A percentile compares a stretch with the other conserved stretches of the same genome.
phyloP scores from a whole-genome alignment of 257 asterid genomes.

The Echites panduratus region DNA sequence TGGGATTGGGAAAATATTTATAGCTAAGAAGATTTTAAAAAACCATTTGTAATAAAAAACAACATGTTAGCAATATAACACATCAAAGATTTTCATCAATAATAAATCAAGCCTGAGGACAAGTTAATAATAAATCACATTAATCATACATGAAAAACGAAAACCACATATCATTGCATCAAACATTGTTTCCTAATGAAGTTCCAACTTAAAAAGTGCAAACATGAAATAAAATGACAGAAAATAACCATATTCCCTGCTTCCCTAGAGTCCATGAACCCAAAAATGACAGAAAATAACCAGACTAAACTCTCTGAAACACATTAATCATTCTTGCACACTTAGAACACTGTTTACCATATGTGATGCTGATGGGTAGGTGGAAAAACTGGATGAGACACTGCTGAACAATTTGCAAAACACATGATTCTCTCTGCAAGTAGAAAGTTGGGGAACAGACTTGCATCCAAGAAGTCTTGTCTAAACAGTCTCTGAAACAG shows the following conservation, averaged over 20 bases:
- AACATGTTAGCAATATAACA: too few relatives aligned
- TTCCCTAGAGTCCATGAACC: constrained; percentile 55
- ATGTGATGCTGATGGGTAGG: constrained; percentile 99
- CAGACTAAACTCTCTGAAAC: background rate
- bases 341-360: constrained; percentile 48
- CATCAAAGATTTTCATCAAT: too few relatives aligned
- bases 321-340: background rate
- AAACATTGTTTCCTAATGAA: background rate
- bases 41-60: too few relatives aligned
- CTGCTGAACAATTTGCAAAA: constrained; percentile 94
- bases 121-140: too few relatives aligned
- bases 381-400: constrained; percentile 85
- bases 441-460: constrained; percentile 86
- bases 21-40: too few relatives aligned
- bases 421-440: constrained; percentile 99
- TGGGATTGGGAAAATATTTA: too few relatives aligned
- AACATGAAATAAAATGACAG: constrained; percentile 98
- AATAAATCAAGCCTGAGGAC: too few relatives aligned
- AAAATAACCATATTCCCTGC: constrained; percentile 99
- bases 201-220: background rate
- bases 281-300: background rate
- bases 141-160: constrained; percentile 8
- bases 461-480: constrained; percentile 97
- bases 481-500: constrained; percentile 95
- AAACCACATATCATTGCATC: background rate